phyloP scores from a whole-genome alignment of 768 basidiomycete species.

The Suillus subluteus region DNA sequence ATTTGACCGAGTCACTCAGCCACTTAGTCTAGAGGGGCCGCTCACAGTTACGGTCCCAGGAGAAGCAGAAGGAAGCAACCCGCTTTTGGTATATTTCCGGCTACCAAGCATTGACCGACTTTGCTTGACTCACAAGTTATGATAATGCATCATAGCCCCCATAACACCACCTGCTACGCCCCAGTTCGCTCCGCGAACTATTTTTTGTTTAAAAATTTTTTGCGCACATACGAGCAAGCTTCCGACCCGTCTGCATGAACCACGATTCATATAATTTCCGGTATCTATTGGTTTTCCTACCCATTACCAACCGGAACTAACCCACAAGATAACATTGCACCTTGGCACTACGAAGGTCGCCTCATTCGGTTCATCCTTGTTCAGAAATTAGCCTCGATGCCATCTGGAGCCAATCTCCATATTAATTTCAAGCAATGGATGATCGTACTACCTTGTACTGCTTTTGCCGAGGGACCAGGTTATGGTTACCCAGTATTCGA shows the following conservation, averaged over 20 bases:
- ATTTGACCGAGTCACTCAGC: background rate
- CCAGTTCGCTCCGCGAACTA: too few species aligned
- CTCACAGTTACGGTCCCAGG: background rate
- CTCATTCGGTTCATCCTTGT: background rate
- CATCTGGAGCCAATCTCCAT: background rate
- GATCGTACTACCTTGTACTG: background rate
- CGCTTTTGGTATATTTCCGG: background rate
- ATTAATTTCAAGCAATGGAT: background rate
- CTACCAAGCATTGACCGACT: background rate
- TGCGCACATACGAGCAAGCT: background rate
- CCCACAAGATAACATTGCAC: background rate
- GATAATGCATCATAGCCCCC: background rate
- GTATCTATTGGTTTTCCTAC: background rate
- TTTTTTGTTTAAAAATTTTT: background rate
- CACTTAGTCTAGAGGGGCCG: background rate
- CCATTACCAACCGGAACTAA: background rate
- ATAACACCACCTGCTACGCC: background rate
- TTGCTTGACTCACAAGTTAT: background rate
- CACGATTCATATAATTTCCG: background rate
- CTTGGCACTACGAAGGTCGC: background rate
- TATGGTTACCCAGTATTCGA: background rate
- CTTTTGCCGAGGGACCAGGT: background rate
- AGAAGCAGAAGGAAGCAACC: background rate
- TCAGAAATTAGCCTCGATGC: background rate
- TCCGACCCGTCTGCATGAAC: too few species aligned